phyloP scores from a whole-genome alignment of 768 basidiomycete genomes.

The Mycena indigotica region DNA sequence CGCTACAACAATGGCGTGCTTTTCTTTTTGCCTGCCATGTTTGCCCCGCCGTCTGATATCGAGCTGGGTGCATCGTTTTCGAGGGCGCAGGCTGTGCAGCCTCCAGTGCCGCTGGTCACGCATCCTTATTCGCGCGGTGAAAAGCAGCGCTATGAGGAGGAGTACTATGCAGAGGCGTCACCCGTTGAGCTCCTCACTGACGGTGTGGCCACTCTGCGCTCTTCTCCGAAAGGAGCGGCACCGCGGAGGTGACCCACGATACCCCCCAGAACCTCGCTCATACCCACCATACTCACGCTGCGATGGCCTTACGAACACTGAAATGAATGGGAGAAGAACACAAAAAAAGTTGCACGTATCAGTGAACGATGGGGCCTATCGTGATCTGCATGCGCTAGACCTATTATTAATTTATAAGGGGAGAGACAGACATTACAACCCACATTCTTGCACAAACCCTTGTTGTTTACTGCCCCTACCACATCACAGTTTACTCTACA shows the following conservation, averaged over 20 bases:
- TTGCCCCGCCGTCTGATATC: constrained; percentile 55
- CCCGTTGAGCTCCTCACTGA: constrained; percentile 21
- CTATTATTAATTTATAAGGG: constrained; percentile 19
- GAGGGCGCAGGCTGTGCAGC: constrained; percentile 25
- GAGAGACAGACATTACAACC: constrained; percentile 21
- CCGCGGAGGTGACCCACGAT: constrained; percentile 4
- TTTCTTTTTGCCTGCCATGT: constrained; percentile 83
- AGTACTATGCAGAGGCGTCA: constrained; percentile 22
- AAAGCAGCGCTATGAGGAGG: constrained; percentile 22
- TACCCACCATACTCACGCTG: constrained; percentile 15
- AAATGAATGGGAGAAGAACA: constrained; percentile 2
- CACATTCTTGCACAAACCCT: constrained; percentile 9
- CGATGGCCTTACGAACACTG: constrained; percentile 4
- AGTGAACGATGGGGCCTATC: constrained; percentile 3
- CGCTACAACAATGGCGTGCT: constrained; percentile 60
- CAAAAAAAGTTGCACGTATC: constrained; percentile 20
- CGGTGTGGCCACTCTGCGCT: constrained; percentile 19
- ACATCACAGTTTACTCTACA: not conserved
- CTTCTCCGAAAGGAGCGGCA: constrained; percentile 11
- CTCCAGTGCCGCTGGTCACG: constrained; percentile 29
- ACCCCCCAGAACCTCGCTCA: constrained; percentile 18
- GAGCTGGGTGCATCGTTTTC: constrained; percentile 41
- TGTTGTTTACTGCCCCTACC: not conserved
- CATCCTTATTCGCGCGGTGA: constrained; percentile 26
- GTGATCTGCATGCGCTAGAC: constrained; percentile 19